Evolutionary conservation across 108 stramenopile genomes (phyloP), one percentile per base, ranked within the genome.

Genomic region (Nannochloropsis oceanica): DNA sequence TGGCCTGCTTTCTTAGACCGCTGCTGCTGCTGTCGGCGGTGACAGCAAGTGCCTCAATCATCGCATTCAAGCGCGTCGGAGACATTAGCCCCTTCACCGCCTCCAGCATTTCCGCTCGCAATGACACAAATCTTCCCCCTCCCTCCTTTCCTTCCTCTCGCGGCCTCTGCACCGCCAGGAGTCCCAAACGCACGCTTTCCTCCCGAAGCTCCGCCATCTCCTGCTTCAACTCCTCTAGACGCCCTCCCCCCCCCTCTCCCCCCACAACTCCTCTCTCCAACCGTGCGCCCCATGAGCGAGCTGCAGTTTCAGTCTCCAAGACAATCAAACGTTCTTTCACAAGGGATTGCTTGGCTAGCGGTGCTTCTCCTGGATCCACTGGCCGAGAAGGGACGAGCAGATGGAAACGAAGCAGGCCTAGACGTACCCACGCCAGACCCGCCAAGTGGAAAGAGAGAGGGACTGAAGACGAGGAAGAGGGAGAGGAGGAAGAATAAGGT

Each of bases 351-450:
- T 96, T 95, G 20, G 95, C 94, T 3, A 92, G 88, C 25, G 97
- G 95, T 80, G 92, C 93, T 87, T 85, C 85, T 26, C 94, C 95
- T n/a, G 97, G 97, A 85, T 98, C 97, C n/a, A 96, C 90, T 5
- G 96, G 96, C 20, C 95, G 92, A 25, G 92, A 87, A 18, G 97
- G 97, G 27, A 93, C 80, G 18, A 93, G 84, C 27, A 98, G 88
- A 42, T 92, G 91, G 10, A 96, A 90, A 44, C 93, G 90, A 8
- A 96, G 82, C 27, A 93, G 84, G 10, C 97, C 97, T 43, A 96
- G 80, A 44, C 92, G 91, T 24, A 94, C 90, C 86, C 92, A 89
- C n/a, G 93, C 94, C 81, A 87, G 80, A 13, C 92, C 91, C 27
- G 89, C 59, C 84, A 1, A 44, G 14, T 0, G 85, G 80, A 25